These are phyloP conservation scores for Osmanthus fragrans DNA, from an alignment of 257 asterid species.

Conservation along the genomic window DNA sequence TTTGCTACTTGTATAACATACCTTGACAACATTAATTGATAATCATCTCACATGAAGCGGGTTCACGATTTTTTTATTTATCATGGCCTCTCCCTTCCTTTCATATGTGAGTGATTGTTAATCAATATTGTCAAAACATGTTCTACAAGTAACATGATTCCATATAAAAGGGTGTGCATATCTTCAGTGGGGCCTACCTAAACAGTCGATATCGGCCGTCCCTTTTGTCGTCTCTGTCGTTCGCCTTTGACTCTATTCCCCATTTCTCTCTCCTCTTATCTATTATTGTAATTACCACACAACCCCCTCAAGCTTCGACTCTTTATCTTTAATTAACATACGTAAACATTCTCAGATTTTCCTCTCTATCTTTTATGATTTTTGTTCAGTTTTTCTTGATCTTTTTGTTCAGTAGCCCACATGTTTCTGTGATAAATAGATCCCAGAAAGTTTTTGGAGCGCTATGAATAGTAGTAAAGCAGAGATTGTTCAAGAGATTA, in stretches of 20 bases:
- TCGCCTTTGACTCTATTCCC: no score
- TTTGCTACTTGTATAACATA: no score
- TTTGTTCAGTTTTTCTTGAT: background rate
- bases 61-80: no score
- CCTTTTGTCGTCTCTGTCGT: constrained; percentile 21
- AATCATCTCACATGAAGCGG: no score
- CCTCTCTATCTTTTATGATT: constrained; percentile 18
- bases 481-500: background rate
- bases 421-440: background rate
- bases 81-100: no score
- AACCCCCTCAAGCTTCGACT: constrained; percentile 17
- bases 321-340: constrained; percentile 25
- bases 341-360: background rate
- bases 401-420: background rate
- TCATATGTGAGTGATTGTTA: no score
- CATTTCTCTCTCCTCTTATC: no score
- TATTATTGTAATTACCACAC: constrained; percentile 4
- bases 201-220: constrained; percentile 46
- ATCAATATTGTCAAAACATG: no score
- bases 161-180: background rate
- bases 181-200: constrained; percentile 1
- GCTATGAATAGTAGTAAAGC: background rate
- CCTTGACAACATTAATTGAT: no score
- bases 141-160: no score
- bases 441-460: background rate